A percentile compares a stretch with the other conserved stretches of the same genome.
These are phyloP conservation scores for Lavandula angustifolia DNA, from an alignment of 257 asterid species.

Conservation along the genomic window DNA sequence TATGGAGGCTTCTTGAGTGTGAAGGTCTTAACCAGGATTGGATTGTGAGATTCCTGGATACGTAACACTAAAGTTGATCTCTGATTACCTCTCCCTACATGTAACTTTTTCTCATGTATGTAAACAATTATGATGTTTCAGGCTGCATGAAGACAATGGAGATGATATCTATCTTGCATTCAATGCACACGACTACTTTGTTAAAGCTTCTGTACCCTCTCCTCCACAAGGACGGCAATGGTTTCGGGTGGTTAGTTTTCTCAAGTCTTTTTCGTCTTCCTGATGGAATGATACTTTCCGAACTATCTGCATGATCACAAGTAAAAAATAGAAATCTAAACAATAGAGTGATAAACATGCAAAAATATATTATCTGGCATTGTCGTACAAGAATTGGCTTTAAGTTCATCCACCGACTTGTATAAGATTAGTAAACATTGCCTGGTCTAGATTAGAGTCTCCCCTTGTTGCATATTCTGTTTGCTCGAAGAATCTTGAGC, in stretches of 20 bases:
- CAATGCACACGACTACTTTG: slow-evolving; percentile 75
- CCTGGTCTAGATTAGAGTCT: neutral
- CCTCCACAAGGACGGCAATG: slow-evolving; percentile 64
- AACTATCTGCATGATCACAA: neutral
- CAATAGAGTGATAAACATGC: neutral
- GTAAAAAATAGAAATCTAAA: slow-evolving; percentile 3
- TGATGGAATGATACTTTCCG: slow-evolving; percentile 9
- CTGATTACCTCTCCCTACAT: neutral
- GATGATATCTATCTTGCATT: slow-evolving; percentile 77
- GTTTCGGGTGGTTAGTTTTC: slow-evolving; percentile 84
- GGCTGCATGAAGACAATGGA: slow-evolving; percentile 80
- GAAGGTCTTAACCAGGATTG: too few species aligned
- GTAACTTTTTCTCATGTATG: neutral
- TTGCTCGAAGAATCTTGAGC: neutral
- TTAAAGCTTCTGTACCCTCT: slow-evolving; percentile 61
- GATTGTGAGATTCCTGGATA: too few species aligned
- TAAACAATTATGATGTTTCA: slow-evolving; percentile 36
- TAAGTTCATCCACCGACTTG: neutral
- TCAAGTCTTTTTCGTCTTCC: slow-evolving; percentile 10
- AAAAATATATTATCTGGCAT: neutral
- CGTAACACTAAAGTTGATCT: too few species aligned
- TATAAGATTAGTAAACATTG: neutral
- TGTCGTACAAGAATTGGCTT: neutral
- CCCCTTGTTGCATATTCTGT: neutral
- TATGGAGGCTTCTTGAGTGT: too few species aligned